A percentile compares a stretch with the other conserved stretches of the same genome.
Evolutionary conservation across 2,329 filamentous ascomycete genomes (phyloP).

Genomic region (Paraconiothyrium sp.): DNA sequence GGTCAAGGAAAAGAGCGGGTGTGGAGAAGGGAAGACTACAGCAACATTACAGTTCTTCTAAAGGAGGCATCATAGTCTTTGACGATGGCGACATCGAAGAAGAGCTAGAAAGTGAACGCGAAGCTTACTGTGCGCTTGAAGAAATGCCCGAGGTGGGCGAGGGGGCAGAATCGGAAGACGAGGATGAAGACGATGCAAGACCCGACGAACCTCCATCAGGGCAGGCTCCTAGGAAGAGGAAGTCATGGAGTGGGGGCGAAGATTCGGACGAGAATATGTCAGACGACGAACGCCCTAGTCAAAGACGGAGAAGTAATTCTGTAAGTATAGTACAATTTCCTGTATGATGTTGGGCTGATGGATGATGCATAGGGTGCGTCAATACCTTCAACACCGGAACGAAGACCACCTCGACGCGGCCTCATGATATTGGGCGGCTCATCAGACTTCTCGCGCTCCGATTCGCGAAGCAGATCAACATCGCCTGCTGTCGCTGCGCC

Average conservation of each 20-base stretch:
- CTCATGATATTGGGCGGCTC: slow-evolving; percentile 54
- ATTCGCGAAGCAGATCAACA: slow-evolving; percentile 48
- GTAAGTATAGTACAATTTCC: slow-evolving; percentile 60
- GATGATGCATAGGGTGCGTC: slow-evolving; percentile 50
- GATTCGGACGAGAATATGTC: slow-evolving; percentile 70
- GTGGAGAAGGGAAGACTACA: slow-evolving; percentile 78
- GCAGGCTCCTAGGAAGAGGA: slow-evolving; percentile 51
- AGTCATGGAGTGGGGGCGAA: slow-evolving; percentile 65
- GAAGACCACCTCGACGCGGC: slow-evolving; percentile 68
- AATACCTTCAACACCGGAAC: slow-evolving; percentile 73
- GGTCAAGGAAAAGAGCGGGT: slow-evolving; percentile 66
- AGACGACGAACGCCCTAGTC: slow-evolving; percentile 78
- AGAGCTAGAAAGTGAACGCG: slow-evolving; percentile 75
- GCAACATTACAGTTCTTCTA: slow-evolving; percentile 76
- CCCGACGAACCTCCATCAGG: slow-evolving; percentile 51
- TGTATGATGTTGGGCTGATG: slow-evolving; percentile 44
- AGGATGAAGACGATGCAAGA: slow-evolving; percentile 61
- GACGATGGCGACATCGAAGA: slow-evolving; percentile 96
- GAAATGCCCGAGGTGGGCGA: slow-evolving; percentile 93
- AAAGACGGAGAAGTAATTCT: slow-evolving; percentile 87
- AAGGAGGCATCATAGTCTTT: slow-evolving; percentile 90
- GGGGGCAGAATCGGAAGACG: slow-evolving; percentile 68
- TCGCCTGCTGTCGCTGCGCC: slow-evolving; percentile 50
- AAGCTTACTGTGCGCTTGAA: slow-evolving; percentile 84
- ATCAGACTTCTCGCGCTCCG: slow-evolving; percentile 52